phyloP scores from a whole-genome alignment of 345 rosid genomes.

The Murraya koenigii region DNA sequence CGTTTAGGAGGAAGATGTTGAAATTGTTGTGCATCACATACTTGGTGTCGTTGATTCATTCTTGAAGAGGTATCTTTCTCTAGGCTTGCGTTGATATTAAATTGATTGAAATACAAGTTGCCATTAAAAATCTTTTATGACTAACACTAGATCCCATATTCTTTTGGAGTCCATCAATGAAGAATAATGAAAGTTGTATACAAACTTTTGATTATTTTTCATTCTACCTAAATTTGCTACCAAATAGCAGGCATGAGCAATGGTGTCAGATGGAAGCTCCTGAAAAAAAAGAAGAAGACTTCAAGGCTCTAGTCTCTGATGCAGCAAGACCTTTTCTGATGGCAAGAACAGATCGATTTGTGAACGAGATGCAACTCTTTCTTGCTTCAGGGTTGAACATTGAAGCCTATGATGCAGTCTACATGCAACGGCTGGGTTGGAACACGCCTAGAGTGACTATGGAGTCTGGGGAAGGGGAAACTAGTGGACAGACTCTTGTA shows the following conservation, averaged over 20 bases:
- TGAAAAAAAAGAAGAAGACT: constrained; percentile 45
- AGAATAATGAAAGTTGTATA: not conserved
- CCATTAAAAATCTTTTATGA: not conserved
- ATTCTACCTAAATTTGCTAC: not conserved
- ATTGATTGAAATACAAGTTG: not conserved
- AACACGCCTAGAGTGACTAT: constrained; percentile 26
- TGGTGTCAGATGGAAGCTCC: constrained; percentile 24
- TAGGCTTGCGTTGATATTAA: not conserved
- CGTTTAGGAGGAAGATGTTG: constrained; percentile 79
- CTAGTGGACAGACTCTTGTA: constrained; percentile 16
- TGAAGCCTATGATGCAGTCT: constrained; percentile 73
- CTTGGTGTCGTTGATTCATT: constrained; percentile 66
- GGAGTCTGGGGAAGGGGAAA: constrained; percentile 22
- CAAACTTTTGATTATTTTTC: not conserved
- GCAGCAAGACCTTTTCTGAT: constrained; percentile 69
- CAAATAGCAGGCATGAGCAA: constrained; percentile 34
- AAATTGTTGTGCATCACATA: constrained; percentile 63
- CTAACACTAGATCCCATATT: not conserved
- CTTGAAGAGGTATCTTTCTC: constrained; percentile 45
- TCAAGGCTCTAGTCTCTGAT: constrained; percentile 44
- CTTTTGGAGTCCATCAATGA: not conserved
- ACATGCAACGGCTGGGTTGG: constrained; percentile 42
- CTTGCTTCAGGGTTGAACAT: constrained; percentile 69
- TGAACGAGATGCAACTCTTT: constrained; percentile 62
- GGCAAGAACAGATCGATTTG: constrained; percentile 61